Evolutionary conservation across 352 stramenopile genomes (phyloP).

Genomic region (Pythium volutum): DNA sequence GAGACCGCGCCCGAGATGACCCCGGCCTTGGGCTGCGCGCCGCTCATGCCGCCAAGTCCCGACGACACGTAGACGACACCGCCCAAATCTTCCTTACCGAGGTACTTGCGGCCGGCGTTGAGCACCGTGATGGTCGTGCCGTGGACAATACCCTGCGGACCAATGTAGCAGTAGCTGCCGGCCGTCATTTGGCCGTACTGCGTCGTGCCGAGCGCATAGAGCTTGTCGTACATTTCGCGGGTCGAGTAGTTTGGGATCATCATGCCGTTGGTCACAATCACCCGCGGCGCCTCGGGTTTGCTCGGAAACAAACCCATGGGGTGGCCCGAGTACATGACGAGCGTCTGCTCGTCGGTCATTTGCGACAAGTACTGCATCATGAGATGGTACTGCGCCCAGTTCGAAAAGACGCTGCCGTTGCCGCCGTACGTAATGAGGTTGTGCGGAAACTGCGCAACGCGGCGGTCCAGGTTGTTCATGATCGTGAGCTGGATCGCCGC

Average conservation of each 20-base stretch:
- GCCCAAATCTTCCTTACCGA: conserved; percentile 58
- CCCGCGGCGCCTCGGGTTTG: conserved; percentile 62
- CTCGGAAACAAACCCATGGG: conserved; percentile 85
- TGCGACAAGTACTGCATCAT: conserved; percentile 86
- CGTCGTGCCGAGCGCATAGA: conserved; percentile 84
- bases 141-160: conserved; percentile 88
- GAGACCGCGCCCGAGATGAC: conserved; percentile 87
- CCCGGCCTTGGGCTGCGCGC: conserved; percentile 79
- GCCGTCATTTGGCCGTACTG: conserved; percentile 91
- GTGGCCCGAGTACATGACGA: conserved; percentile 90
- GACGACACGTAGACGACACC: conserved; percentile 87
- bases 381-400: conserved; percentile 89
- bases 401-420: conserved; percentile 88
- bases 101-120: conserved; percentile 88
- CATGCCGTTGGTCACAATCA: conserved; percentile 89
- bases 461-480: conserved; percentile 89
- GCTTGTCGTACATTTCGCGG: conserved; percentile 84
- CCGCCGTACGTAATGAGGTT: conserved; percentile 88
- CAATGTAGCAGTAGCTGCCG: conserved; percentile 91
- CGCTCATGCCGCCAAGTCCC: conserved; percentile 85
- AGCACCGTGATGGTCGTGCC: conserved; percentile 89
- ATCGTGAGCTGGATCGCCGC: conserved; percentile 90
- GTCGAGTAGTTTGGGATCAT: conserved; percentile 90
- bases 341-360: conserved; percentile 87
- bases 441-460: conserved; percentile 86